Evolutionary conservation across 2,329 filamentous ascomycete species (phyloP).

Genomic region (Myriosclerotinia duriaeana): DNA sequence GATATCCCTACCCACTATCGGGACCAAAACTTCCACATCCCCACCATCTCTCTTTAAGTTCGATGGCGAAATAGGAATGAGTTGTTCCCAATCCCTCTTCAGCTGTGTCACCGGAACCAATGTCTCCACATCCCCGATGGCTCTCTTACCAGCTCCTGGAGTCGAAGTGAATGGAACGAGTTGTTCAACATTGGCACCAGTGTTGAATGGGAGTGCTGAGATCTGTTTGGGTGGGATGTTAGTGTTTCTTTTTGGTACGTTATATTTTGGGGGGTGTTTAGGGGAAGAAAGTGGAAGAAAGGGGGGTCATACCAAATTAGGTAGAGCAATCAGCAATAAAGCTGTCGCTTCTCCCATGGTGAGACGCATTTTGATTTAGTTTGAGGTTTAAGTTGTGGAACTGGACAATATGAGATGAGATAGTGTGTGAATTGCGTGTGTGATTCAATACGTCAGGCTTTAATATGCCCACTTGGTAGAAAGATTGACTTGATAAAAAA

Average conservation of each 20-base stretch:
- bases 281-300: neutral
- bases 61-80: neutral
- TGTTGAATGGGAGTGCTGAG: constrained; percentile 5
- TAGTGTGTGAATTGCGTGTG: too few relatives aligned
- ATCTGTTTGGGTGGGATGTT: neutral
- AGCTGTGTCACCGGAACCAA: neutral
- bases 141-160: neutral
- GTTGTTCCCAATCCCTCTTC: neutral
- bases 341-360: constrained; percentile 1
- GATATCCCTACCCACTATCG: neutral
- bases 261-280: neutral
- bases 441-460: neutral
- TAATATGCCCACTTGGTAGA: too few relatives aligned
- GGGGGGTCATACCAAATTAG: neutral
- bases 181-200: neutral
- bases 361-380: constrained; percentile 3
- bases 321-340: constrained; percentile 9
- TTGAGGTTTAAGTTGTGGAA: too few relatives aligned
- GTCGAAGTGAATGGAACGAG: neutral
- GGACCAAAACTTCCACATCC: neutral
- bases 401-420: neutral
- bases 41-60: neutral
- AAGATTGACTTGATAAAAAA: too few relatives aligned
- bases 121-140: neutral
- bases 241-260: neutral